Evolutionary conservation across 176 grass and related monocot species (phyloP), one percentile per base, ranked within the genome.

Genomic region (Aegilops sharonensis): DNA sequence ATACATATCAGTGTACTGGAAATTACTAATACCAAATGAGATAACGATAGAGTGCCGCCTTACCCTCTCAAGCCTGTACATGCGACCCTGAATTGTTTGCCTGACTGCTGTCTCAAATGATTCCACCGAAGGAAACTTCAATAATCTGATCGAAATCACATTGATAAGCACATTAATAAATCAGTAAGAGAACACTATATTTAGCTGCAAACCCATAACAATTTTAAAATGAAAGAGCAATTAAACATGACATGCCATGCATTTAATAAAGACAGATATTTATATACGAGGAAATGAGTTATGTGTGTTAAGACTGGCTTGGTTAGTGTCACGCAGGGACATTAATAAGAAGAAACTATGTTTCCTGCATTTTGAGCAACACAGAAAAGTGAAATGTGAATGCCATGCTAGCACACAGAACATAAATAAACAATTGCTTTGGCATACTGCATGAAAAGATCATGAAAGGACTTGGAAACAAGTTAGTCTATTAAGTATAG

Each of bases 41-140:
- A 76, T 10, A 62, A 67, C 45, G 30, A 27, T 57, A 85, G 72
- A 83, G 24, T 37, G 45, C 56, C 0, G 20, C 13, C 42, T 77
- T 91, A 98, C 97, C 89, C 21, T 85, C 3, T 87, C 92, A 81
- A 99, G 34, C 84, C 48, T 94, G 80, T 89, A 91, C 56, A 92
- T 10, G 5, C 87, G 69, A 48, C 81, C 83, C 78, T 91, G 85
- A 73, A 2, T 75, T 80, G 84, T 30, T 91, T 96, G 91, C 47
- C 31, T 89, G 12, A 21, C 6, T 86, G 86, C 94, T 1, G 64
- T 84, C 25, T 72, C 88, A 85, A 80, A 99, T 65, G 83, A 72
- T 88, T 92, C 67, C 64, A 59, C 25, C 23, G 92, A 96, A 90
- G 89, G 78, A 85, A 99, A 99, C 80, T 90, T 91, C 89, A 96